Conservation (phyloP, 768 basidiomycete genomes). For the Phanerochaete sordida region DNA sequence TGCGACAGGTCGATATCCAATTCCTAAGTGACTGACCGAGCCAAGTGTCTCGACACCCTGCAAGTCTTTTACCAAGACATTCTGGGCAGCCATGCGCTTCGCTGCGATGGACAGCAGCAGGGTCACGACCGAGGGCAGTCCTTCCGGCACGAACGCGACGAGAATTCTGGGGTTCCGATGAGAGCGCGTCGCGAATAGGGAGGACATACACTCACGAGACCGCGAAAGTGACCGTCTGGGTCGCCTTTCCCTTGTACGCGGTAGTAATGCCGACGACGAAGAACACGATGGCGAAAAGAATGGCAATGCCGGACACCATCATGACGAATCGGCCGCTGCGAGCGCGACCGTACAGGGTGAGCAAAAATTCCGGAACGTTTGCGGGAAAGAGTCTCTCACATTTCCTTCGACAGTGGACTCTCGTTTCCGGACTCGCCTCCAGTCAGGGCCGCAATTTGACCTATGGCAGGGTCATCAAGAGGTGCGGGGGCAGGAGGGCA, state of each 20-base stretch:
- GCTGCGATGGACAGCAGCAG: constrained; percentile 65
- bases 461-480: constrained; percentile 27
- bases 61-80: constrained; percentile 71
- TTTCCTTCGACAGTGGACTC: constrained; percentile 64
- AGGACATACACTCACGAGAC: constrained; percentile 33
- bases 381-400: constrained; percentile 35
- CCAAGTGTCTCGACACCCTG: constrained; percentile 71
- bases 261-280: constrained; percentile 65
- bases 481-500: not conserved
- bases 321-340: constrained; percentile 56
- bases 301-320: constrained; percentile 58
- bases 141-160: constrained; percentile 60
- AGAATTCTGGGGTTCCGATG: constrained; percentile 30
- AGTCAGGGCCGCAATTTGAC: constrained; percentile 66
- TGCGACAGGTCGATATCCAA: not conserved
- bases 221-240: constrained; percentile 59
- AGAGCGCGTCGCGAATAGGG: not conserved
- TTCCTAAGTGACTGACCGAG: constrained; percentile 22
- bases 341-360: not conserved
- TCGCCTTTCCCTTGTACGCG: constrained; percentile 58
- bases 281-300: constrained; percentile 60
- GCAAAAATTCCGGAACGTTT: constrained; percentile 5
- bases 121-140: constrained; percentile 65
- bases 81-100: constrained; percentile 67
- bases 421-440: constrained; percentile 62